A percentile compares a stretch with the other conserved stretches of the same genome.
These are phyloP conservation scores for Boletus rufocinnamomeus DNA, from an alignment of 768 basidiomycete genomes.

Conservation along the genomic window DNA sequence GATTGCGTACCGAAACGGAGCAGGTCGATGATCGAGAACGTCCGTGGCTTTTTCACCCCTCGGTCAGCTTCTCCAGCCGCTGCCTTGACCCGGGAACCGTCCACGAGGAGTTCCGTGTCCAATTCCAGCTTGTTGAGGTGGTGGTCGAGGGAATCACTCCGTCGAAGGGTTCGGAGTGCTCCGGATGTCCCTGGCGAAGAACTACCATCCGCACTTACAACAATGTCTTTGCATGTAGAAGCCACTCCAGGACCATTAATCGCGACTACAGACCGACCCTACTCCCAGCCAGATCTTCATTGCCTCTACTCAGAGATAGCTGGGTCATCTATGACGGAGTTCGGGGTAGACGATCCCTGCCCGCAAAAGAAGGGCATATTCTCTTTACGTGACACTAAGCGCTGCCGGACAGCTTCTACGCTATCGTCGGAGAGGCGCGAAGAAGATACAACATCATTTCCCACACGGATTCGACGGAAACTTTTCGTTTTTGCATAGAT, in stretches of 20 bases:
- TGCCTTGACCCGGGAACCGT: slow-evolving; percentile 31
- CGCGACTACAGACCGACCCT: slow-evolving; percentile 21
- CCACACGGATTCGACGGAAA: slow-evolving; percentile 34
- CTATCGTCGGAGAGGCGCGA: slow-evolving; percentile 16
- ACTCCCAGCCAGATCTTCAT: slow-evolving; percentile 36
- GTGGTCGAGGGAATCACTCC: slow-evolving; percentile 52
- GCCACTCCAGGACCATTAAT: slow-evolving; percentile 11
- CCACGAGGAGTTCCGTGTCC: slow-evolving; percentile 30
- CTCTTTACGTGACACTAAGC: slow-evolving; percentile 25
- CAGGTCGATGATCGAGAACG: slow-evolving; percentile 61
- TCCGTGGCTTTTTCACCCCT: slow-evolving; percentile 59
- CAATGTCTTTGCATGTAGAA: slow-evolving; percentile 28
- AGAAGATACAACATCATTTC: slow-evolving; percentile 17
- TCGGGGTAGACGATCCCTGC: slow-evolving; percentile 22
- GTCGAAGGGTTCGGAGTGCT: slow-evolving; percentile 54
- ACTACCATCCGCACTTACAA: slow-evolving; percentile 28
- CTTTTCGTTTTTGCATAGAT: slow-evolving; percentile 38
- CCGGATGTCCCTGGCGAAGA: slow-evolving; percentile 44
- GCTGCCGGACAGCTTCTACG: slow-evolving; percentile 23
- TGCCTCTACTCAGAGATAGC: slow-evolving; percentile 21
- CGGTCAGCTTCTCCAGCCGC: slow-evolving; percentile 45
- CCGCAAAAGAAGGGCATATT: slow-evolving; percentile 15
- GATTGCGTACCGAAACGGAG: slow-evolving; percentile 42
- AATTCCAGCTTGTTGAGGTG: slow-evolving; percentile 42
- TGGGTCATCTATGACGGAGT: slow-evolving; percentile 21